These are phyloP conservation scores for Septoria petroselini DNA, from an alignment of 2,329 filamentous ascomycete species.

Conservation along the genomic window DNA sequence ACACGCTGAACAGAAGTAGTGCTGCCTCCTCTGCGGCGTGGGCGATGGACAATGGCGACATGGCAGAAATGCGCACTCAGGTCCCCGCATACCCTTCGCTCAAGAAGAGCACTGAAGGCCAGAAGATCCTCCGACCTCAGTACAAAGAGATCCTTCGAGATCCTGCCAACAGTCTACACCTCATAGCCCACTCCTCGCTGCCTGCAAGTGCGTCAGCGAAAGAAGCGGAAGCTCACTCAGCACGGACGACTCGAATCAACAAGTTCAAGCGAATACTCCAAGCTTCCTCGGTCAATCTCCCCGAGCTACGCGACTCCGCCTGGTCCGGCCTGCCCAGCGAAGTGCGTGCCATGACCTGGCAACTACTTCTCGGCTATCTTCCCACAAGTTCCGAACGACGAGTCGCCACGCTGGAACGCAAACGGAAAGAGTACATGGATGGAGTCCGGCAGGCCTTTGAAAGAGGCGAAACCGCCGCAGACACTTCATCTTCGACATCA, in stretches of 20 bases:
- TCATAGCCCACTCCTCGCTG: slow-evolving; percentile 81
- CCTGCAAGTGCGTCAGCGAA: slow-evolving; percentile 73
- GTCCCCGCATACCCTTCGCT: slow-evolving; percentile 79
- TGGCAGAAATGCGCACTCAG: slow-evolving; percentile 78
- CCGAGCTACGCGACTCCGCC: slow-evolving; percentile 77
- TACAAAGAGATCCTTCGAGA: slow-evolving; percentile 89
- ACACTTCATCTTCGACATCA: slow-evolving; percentile 54
- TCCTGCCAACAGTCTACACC: slow-evolving; percentile 89
- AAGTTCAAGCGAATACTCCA: slow-evolving; percentile 97
- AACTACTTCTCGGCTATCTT: slow-evolving; percentile 88
- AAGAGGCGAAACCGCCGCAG: slow-evolving; percentile 42
- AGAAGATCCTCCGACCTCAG: slow-evolving; percentile 89
- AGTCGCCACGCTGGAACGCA: slow-evolving; percentile 84
- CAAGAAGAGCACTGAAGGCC: slow-evolving; percentile 73
- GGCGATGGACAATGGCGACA: slow-evolving; percentile 85
- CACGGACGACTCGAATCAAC: slow-evolving; percentile 89
- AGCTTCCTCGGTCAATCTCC: slow-evolving; percentile 79
- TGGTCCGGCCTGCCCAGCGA: slow-evolving; percentile 96
- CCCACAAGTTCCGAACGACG: slow-evolving; percentile 94
- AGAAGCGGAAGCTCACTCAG: slow-evolving; percentile 79
- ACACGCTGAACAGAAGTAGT: slow-evolving; percentile 11
- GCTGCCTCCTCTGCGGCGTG: slow-evolving; percentile 34
- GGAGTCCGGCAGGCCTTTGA: slow-evolving; percentile 71
- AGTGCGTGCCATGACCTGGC: slow-evolving; percentile 98
- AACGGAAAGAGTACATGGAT: slow-evolving; percentile 94